Evolutionary conservation across 768 basidiomycete species (phyloP).

Genomic region (Suillus occidentalis): DNA sequence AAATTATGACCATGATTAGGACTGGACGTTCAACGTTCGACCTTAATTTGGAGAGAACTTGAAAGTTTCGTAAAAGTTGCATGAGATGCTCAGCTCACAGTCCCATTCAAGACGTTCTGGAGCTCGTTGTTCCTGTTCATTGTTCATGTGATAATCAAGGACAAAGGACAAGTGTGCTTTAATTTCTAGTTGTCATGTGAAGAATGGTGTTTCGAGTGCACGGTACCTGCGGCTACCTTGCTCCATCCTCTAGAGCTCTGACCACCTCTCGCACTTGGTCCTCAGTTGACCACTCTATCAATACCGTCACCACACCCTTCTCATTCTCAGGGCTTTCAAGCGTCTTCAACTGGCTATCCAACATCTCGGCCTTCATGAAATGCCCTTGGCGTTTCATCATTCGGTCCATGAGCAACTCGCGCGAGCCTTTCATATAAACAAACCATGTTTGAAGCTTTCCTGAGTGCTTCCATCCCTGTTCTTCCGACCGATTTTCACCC

Average conservation of each 20-base stretch:
- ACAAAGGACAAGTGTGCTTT: too few species aligned
- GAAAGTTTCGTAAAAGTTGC: neutral
- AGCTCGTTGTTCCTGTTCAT: too few species aligned
- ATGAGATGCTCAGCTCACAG: neutral
- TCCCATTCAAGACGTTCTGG: too few species aligned
- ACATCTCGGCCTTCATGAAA: slow-evolving; percentile 83
- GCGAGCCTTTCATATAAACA: slow-evolving; percentile 70
- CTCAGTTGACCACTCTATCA: slow-evolving; percentile 50
- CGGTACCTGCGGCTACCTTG: neutral
- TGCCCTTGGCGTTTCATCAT: slow-evolving; percentile 68
- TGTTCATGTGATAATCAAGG: too few species aligned
- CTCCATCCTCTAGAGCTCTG: neutral
- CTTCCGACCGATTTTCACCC: slow-evolving; percentile 27
- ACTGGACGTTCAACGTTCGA: too few species aligned
- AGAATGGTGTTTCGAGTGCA: too few species aligned
- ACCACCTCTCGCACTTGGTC: slow-evolving; percentile 52
- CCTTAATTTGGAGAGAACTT: neutral
- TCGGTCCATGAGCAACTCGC: slow-evolving; percentile 56
- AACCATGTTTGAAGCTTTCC: slow-evolving; percentile 64
- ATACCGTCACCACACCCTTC: slow-evolving; percentile 63
- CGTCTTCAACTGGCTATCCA: slow-evolving; percentile 73
- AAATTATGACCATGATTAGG: neutral
- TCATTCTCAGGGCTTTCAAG: slow-evolving; percentile 72
- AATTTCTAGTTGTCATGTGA: too few species aligned
- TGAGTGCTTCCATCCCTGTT: slow-evolving; percentile 23